Conservation (phyloP, 75 land plant genomes). For the Gnetum montanum region DNA sequence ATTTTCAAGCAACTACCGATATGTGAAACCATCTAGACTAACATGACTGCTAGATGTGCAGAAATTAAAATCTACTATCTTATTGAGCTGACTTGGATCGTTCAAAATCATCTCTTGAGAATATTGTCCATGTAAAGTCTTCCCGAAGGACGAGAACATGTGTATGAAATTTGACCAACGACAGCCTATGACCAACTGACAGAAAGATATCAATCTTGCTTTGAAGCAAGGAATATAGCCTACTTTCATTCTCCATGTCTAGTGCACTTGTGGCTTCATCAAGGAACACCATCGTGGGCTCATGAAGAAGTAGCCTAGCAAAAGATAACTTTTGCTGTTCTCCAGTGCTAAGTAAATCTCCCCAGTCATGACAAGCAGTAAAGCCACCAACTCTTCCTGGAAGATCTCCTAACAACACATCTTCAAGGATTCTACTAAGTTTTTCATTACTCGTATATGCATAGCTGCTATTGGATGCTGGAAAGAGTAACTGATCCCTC, state of each 20-base stretch:
- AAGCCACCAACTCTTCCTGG: slow-evolving; percentile 25
- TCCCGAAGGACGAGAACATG: slow-evolving; percentile 28
- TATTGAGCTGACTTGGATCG: slow-evolving; percentile 2
- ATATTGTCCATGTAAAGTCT: slow-evolving; percentile 18
- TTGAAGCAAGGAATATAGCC: slow-evolving; percentile 19
- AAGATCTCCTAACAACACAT: slow-evolving; percentile 25
- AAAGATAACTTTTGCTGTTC: slow-evolving; percentile 45
- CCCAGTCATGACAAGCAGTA: slow-evolving; percentile 29
- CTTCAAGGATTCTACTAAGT: slow-evolving; percentile 16
- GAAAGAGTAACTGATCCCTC: slow-evolving; percentile 37
- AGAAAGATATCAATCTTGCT: slow-evolving; percentile 19
- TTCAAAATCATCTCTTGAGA: slow-evolving; percentile 22
- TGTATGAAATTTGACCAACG: slow-evolving; percentile 34
- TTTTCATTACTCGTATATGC: slow-evolving; percentile 6
- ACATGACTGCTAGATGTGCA: background rate
- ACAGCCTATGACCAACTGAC: slow-evolving; percentile 40
- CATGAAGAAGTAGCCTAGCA: slow-evolving; percentile 34
- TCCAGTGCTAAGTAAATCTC: slow-evolving; percentile 28
- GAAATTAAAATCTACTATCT: background rate
- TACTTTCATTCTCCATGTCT: slow-evolving; percentile 26
- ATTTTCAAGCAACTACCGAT: too few species aligned
- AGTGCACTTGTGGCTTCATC: slow-evolving; percentile 48
- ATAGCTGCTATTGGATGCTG: slow-evolving; percentile 5
- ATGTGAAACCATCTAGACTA: too few species aligned
- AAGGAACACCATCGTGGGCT: slow-evolving; percentile 29